phyloP scores from a whole-genome alignment of 768 basidiomycete genomes.

The Clitopilus passeckerianus region DNA sequence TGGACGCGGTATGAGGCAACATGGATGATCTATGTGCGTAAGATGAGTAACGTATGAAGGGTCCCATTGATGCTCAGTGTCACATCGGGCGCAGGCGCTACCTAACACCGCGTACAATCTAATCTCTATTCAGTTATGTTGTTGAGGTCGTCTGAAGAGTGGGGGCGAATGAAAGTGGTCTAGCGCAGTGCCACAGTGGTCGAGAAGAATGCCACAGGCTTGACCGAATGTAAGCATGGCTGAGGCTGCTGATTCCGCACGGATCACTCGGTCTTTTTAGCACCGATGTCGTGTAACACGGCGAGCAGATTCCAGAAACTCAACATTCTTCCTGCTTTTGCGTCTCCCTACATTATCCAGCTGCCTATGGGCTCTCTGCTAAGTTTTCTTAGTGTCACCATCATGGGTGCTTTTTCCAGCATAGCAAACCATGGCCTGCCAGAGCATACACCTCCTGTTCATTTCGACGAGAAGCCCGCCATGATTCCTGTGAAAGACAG shows the following conservation, averaged over 20 bases:
- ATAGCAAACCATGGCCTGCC: slow-evolving; percentile 11
- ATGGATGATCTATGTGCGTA: too few species aligned
- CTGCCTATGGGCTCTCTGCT: slow-evolving; percentile 21
- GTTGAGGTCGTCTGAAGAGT: not conserved
- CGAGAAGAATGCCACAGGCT: not conserved
- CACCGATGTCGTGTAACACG: not conserved
- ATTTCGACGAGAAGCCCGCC: slow-evolving; percentile 35
- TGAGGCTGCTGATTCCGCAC: not conserved
- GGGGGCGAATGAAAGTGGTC: not conserved
- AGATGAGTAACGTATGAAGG: too few species aligned
- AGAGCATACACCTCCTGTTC: slow-evolving; percentile 22
- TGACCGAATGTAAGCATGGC: not conserved
- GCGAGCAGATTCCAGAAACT: not conserved
- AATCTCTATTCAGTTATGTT: not conserved
- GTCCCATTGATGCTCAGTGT: not conserved
- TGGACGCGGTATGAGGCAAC: too few species aligned
- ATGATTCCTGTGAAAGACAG: slow-evolving; percentile 26
- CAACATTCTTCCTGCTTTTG: not conserved
- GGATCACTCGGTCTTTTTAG: not conserved
- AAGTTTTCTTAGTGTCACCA: slow-evolving; percentile 20
- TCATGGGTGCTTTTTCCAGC: slow-evolving; percentile 31
- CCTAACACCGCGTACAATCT: not conserved
- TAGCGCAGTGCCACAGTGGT: not conserved
- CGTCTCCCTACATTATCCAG: not conserved
- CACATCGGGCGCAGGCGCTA: not conserved